Conservation (phyloP, 2,329 filamentous ascomycete species). For the Exophiala mesophila region DNA sequence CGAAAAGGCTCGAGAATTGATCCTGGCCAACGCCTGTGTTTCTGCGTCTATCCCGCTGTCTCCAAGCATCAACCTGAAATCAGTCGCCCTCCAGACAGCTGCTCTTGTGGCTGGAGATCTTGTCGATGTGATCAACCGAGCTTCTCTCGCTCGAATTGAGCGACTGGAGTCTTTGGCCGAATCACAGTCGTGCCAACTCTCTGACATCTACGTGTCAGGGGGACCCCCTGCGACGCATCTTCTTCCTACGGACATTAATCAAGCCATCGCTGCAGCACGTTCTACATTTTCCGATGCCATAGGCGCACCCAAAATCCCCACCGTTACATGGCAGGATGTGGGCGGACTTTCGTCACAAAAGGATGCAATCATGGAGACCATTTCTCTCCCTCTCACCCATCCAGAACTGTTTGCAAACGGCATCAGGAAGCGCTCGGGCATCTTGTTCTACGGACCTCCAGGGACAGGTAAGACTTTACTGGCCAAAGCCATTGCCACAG, state of each 20-base stretch:
- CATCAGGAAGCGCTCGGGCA: slow-evolving; percentile 95
- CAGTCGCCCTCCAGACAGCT: slow-evolving; percentile 89
- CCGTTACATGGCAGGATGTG: slow-evolving; percentile 94
- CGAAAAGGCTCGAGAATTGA: slow-evolving; percentile 84
- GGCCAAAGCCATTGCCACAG: slow-evolving; percentile 87
- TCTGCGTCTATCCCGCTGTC: slow-evolving; percentile 72
- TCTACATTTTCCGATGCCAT: slow-evolving; percentile 99
- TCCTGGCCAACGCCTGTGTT: slow-evolving; percentile 72
- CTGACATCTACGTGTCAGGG: slow-evolving; percentile 81
- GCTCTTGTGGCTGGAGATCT: slow-evolving; percentile 91
- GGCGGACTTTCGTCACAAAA: slow-evolving; percentile 91
- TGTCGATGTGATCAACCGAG: slow-evolving; percentile 88
- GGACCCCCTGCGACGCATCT: slow-evolving; percentile 73
- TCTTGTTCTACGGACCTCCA: slow-evolving; percentile 85
- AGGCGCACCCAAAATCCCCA: slow-evolving; percentile 94
- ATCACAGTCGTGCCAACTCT: slow-evolving; percentile 24
- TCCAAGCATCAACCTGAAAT: slow-evolving; percentile 74
- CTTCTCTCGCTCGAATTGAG: slow-evolving; percentile 68
- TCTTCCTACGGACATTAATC: slow-evolving; percentile 77
- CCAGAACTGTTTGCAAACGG: slow-evolving; percentile 94
- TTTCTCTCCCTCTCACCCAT: slow-evolving; percentile 83
- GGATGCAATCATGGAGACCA: slow-evolving; percentile 94
- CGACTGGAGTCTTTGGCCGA: slow-evolving; percentile 69
- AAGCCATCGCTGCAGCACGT: slow-evolving; percentile 88
- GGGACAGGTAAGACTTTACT: slow-evolving; percentile 90